Percentiles rank a stretch among this genome's conserved stretches.
These are phyloP conservation scores for Boletellus dicymbophilus DNA, from an alignment of 1,284 basidiomycete genomes.

Conservation along the genomic window DNA sequence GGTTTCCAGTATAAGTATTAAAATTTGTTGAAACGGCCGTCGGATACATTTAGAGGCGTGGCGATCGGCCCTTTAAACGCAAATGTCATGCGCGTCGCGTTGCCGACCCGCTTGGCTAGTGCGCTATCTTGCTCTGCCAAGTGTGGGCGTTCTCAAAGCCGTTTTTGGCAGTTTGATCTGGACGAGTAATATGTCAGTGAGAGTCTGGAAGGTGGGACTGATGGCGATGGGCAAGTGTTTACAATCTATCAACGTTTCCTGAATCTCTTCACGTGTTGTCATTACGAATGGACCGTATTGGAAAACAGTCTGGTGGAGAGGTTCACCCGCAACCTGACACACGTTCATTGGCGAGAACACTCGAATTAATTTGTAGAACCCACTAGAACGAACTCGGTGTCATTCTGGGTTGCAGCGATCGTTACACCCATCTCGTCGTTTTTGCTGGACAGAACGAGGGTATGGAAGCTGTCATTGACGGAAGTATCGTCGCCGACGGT, in stretches of 20 bases:
- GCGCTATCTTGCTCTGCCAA: constrained; percentile 86
- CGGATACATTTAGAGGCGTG: background rate
- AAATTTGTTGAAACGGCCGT: background rate
- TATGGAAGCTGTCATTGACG: constrained; percentile 66
- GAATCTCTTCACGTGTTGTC: constrained; percentile 79
- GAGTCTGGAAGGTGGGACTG: background rate
- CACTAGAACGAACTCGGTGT: constrained; percentile 74
- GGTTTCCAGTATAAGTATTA: too few relatives aligned
- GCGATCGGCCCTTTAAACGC: background rate
- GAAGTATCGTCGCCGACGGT: constrained; percentile 55
- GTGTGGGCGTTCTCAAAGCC: constrained; percentile 91
- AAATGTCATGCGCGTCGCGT: too few relatives aligned
- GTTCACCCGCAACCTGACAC: constrained; percentile 77
- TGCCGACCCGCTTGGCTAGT: constrained; percentile 11
- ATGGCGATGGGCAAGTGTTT: constrained; percentile 24
- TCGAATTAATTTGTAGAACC: constrained; percentile 18
- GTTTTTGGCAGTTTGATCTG: constrained; percentile 75
- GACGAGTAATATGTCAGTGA: constrained; percentile 3
- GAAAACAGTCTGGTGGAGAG: constrained; percentile 85
- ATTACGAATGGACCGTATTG: constrained; percentile 92
- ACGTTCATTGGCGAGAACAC: constrained; percentile 15
- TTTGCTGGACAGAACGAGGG: constrained; percentile 71
- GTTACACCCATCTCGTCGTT: constrained; percentile 61
- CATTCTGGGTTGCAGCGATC: constrained; percentile 55
- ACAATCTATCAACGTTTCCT: constrained; percentile 85